Evolutionary conservation across 345 rosid genomes (phyloP).

Genomic region (Hibiscus trionum): DNA sequence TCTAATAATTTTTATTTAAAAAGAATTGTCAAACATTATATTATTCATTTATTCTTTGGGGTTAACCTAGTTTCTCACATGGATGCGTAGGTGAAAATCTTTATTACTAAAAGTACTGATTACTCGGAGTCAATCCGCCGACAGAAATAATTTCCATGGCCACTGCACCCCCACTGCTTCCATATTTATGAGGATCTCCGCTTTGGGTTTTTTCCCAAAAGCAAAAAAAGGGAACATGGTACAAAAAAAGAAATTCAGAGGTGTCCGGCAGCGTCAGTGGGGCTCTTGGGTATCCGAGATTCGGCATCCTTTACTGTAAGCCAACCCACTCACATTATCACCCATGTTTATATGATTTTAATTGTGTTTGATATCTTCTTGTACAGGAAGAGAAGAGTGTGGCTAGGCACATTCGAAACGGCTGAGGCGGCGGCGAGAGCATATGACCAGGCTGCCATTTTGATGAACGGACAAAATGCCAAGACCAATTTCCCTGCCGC

Average conservation of each 20-base stretch:
- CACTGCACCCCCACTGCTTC: background rate
- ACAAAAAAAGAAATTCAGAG: slow-evolving; percentile 68
- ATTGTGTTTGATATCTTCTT: background rate
- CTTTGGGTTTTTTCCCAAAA: background rate
- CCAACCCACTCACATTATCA: slow-evolving; percentile 12
- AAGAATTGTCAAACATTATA: slow-evolving; percentile 1
- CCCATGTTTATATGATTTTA: background rate
- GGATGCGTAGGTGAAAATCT: slow-evolving; percentile 35
- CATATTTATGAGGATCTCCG: slow-evolving; percentile 9
- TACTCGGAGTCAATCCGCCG: slow-evolving; percentile 29
- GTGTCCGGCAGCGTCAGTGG: slow-evolving; percentile 90
- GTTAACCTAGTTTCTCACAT: background rate
- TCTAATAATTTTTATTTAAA: background rate
- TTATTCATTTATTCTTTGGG: background rate
- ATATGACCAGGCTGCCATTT: slow-evolving; percentile 59
- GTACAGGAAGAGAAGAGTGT: slow-evolving; percentile 63
- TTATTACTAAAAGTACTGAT: slow-evolving; percentile 24
- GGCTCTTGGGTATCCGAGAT: slow-evolving; percentile 89
- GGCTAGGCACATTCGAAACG: slow-evolving; percentile 82
- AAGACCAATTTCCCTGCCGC: slow-evolving; percentile 53
- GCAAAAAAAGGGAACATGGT: slow-evolving; percentile 28
- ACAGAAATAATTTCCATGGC: slow-evolving; percentile 12
- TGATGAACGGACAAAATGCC: slow-evolving; percentile 68
- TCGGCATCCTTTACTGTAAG: slow-evolving; percentile 71
- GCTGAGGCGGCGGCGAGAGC: slow-evolving; percentile 75